phyloP scores from a whole-genome alignment of 2,329 filamentous ascomycete genomes.

The Alternaria panax region DNA sequence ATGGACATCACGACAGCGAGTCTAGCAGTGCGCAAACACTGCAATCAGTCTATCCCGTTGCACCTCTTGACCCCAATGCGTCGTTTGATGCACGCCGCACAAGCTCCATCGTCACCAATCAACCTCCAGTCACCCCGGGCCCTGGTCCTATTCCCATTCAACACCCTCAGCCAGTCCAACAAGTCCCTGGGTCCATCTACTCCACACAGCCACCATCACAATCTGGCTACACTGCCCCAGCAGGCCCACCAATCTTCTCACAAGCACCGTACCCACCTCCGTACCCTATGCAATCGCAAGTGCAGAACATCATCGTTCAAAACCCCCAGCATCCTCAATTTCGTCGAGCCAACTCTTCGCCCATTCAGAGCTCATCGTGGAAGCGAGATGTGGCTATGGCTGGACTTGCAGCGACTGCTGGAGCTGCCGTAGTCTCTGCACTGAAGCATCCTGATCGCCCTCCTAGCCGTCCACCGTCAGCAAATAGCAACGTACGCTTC shows the following conservation, averaged over 20 bases:
- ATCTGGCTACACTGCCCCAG: constrained; percentile 51
- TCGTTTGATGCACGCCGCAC: constrained; percentile 65
- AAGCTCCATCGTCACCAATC: constrained; percentile 56
- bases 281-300: constrained; percentile 29
- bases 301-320: constrained; percentile 32
- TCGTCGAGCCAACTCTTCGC: constrained; percentile 58
- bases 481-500: constrained; percentile 62
- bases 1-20: constrained; percentile 57
- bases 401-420: constrained; percentile 53
- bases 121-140: constrained; percentile 43
- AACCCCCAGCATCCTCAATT: constrained; percentile 33
- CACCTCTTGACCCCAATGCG: constrained; percentile 67
- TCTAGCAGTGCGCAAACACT: constrained; percentile 59
- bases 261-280: constrained; percentile 29
- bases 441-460: constrained; percentile 23
- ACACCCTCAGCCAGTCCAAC: constrained; percentile 80
- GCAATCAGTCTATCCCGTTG: constrained; percentile 71
- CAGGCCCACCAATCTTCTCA: constrained; percentile 52
- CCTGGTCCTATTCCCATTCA: constrained; percentile 72
- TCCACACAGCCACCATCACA: constrained; percentile 54
- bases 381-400: constrained; percentile 55
- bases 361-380: constrained; percentile 50
- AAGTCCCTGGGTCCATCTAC: constrained; percentile 74
- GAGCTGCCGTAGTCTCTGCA: constrained; percentile 51
- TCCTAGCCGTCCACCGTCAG: constrained; percentile 33